Base-by-base conservation (phyloP, 768 basidiomycete genomes). In the Pleurotus djamor region DNA sequence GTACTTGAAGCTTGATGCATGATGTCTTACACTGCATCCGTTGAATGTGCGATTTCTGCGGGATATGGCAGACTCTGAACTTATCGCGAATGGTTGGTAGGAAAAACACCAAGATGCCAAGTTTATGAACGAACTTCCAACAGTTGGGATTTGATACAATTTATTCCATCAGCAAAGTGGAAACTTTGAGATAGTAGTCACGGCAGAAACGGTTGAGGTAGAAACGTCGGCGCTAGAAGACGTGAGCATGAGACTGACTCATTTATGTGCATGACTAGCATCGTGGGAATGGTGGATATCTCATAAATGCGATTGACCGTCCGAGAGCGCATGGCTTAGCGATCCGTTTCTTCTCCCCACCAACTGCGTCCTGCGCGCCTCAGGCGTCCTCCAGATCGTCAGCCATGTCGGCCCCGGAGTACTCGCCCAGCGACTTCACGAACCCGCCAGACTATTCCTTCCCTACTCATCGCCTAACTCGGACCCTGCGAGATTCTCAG, bases 361-460 rank as follows among this genome's bases (percentile, higher is more conserved):
- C 41, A 32, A 56, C 33, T 21, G 5, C 49, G 5, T 48, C 47
- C 35, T n/a, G 3, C 14, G 34, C 52, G 35, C 35, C 54, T 4
- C 10, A 37, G 17, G n/a, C 16, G 54, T 44, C 41, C 45, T 17
- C 54, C 41, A 9, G 7, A 37, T 43, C 17, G 17, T 17, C 54
- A 2, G 10, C 54, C 41, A 56, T 56, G 54, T 56, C 54, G 41
- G 54, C 54, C 28, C 54, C 54, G 33, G 54, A 56, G 37, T 56
- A 43, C 54, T 43, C 77, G 62, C 73, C 76, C 43, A 71, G 72
- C 57, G 67, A 74, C 47, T 90, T 91, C 71, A 85, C 82, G 17
- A 77, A 84, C 64, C 88, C 89, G 3, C 81, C 81, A 47, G 78
- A 84, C 65, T 92, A 92, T 66, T 66, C 79, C 28, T 91, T 92